Conservation (phyloP, 2,329 filamentous ascomycete species). For the Penicillium sp. region DNA sequence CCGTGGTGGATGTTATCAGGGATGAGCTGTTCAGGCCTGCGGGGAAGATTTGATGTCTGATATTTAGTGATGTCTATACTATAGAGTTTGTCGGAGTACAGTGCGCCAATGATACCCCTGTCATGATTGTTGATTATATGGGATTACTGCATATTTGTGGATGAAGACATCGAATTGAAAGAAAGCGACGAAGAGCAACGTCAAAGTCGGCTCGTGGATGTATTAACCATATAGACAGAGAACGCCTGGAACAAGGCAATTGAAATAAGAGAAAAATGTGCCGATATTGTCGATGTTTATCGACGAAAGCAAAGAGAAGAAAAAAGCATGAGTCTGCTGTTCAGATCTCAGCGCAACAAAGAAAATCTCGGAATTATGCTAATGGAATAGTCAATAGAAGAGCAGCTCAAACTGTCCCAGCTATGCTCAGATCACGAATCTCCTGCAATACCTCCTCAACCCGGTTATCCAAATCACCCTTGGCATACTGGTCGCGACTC, state of each 20-base stretch:
- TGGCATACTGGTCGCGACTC: conserved; percentile 92
- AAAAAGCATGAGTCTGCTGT: conserved; percentile 2
- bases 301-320: not conserved
- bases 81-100: not conserved
- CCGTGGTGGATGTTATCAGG: conserved; percentile 55
- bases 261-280: conserved; percentile 3
- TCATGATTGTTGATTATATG: not conserved
- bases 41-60: not conserved
- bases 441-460: conserved; percentile 97
- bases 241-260: conserved; percentile 6
- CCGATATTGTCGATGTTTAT: not conserved
- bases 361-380: conserved; percentile 16
- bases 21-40: conserved; percentile 42
- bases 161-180: not conserved
- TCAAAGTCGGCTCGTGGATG: conserved; percentile 10
- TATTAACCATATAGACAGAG: conserved; percentile 12
- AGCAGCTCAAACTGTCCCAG: conserved; percentile 59
- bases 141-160: not conserved
- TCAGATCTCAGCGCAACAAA: conserved; percentile 8
- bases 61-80: not conserved
- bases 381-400: conserved; percentile 2
- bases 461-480: conserved; percentile 83
- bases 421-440: conserved; percentile 94
- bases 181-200: conserved; percentile 1
- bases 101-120: not conserved